These are phyloP conservation scores for Amesomyces nigricolor DNA, from an alignment of 2,329 filamentous ascomycete genomes.

Conservation along the genomic window DNA sequence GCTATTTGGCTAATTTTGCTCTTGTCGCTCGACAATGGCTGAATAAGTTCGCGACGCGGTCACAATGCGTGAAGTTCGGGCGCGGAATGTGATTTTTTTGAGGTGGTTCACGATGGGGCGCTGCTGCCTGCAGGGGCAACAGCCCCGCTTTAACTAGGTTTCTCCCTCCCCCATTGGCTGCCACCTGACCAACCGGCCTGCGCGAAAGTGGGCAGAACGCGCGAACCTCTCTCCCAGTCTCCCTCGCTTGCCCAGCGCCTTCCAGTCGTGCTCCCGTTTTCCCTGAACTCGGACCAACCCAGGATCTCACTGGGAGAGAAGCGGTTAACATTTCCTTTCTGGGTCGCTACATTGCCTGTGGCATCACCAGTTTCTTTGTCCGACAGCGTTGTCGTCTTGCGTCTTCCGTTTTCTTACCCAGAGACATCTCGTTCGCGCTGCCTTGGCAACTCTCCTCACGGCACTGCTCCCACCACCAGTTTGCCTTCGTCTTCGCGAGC, in stretches of 20 bases:
- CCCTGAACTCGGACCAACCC: background rate
- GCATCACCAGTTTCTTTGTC: background rate
- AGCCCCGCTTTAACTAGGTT: conserved; percentile 5
- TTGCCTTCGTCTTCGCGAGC: background rate
- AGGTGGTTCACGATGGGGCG: conserved; percentile 22
- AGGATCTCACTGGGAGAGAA: background rate
- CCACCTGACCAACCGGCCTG: conserved; percentile 13
- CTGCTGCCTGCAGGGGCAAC: conserved; percentile 24
- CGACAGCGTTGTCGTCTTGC: background rate
- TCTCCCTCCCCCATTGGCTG: conserved; percentile 15
- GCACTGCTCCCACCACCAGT: background rate
- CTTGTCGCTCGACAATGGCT: conserved; percentile 15
- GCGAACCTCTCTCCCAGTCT: conserved; percentile 12
- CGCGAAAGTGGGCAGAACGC: conserved; percentile 20
- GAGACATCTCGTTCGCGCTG: background rate
- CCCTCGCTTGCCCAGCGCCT: conserved; percentile 1
- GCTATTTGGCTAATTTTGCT: background rate
- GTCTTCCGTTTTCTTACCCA: background rate
- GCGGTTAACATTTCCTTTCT: background rate
- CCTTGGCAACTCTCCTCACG: background rate
- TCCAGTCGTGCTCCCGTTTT: background rate
- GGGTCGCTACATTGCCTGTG: background rate
- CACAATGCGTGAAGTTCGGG: conserved; percentile 1
- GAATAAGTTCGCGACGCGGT: conserved; percentile 16
- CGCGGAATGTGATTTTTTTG: conserved; percentile 20